Percentiles rank a stretch among this genome's conserved stretches.
Conservation (phyloP, 257 asterid species). For the Solanum commersonii region DNA sequence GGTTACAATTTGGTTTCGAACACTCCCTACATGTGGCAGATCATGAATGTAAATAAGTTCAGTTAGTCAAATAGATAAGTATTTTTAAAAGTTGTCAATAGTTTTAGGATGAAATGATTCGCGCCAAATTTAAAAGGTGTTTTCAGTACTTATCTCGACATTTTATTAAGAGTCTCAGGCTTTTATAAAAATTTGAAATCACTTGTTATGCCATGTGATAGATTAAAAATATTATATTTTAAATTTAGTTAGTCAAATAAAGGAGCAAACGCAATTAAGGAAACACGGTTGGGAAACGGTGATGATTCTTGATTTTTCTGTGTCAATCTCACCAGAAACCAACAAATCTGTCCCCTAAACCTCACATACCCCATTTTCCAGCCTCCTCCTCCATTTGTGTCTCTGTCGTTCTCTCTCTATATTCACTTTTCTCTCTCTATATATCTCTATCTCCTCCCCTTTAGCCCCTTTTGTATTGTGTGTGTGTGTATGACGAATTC, state of each 20-base stretch:
- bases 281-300: not conserved
- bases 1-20: rapidly evolving
- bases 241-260: too few relatives aligned
- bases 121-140: too few relatives aligned
- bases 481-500: not conserved
- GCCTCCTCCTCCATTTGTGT: not conserved
- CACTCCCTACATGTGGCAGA: too few relatives aligned
- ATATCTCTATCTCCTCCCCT: not conserved
- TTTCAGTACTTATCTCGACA: not conserved
- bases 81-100: not conserved
- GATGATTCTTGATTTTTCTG: not conserved
- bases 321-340: slow-evolving; percentile 11
- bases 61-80: too few relatives aligned
- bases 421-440: not conserved
- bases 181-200: too few relatives aligned
- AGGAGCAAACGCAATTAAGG: not conserved
- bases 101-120: not conserved
- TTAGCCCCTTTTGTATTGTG: not conserved
- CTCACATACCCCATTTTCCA: not conserved
- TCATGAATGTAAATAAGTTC: not conserved
- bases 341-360: not conserved
- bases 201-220: rapidly evolving
- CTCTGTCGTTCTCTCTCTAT: slow-evolving; percentile 5
- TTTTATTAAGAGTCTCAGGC: too few relatives aligned
- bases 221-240: too few relatives aligned